Conservation (phyloP, 2,329 filamentous ascomycete species). For the Arthrinium puccinioides region DNA sequence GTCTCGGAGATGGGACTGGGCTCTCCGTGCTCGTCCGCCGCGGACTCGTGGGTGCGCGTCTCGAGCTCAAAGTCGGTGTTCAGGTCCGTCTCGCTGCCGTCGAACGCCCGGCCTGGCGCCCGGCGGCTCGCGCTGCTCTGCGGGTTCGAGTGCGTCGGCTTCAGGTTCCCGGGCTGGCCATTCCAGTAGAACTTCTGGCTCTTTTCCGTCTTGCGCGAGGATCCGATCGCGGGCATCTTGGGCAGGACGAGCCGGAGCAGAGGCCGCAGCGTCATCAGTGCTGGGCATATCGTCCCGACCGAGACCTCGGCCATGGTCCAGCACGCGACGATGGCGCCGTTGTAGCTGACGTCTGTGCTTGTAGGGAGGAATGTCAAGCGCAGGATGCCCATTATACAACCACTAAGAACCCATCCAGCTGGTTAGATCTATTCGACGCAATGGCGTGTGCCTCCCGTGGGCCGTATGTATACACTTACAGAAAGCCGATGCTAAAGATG, state of each 20-base stretch:
- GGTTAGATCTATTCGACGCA: background rate
- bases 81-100: background rate
- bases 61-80: too few species aligned
- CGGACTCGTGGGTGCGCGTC: too few species aligned
- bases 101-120: background rate
- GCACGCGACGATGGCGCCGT: background rate
- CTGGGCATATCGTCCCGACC: background rate
- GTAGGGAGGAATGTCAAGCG: background rate
- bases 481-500: slow-evolving; percentile 1
- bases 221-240: background rate
- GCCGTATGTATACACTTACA: background rate
- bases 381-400: slow-evolving; percentile 1
- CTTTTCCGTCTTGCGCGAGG: background rate
- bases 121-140: background rate
- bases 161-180: background rate
- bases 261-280: slow-evolving; percentile 1
- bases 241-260: background rate
- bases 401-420: background rate
- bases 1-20: too few species aligned
- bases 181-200: background rate
- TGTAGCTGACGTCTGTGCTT: background rate
- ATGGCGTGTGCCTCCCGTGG: too few species aligned
- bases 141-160: background rate
- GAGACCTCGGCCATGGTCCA: slow-evolving; percentile 2
- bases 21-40: too few species aligned